Percentiles rank a stretch among this genome's conserved stretches.
phyloP scores from a whole-genome alignment of 2,329 filamentous ascomycete species.

The Apiospora malaysiana region DNA sequence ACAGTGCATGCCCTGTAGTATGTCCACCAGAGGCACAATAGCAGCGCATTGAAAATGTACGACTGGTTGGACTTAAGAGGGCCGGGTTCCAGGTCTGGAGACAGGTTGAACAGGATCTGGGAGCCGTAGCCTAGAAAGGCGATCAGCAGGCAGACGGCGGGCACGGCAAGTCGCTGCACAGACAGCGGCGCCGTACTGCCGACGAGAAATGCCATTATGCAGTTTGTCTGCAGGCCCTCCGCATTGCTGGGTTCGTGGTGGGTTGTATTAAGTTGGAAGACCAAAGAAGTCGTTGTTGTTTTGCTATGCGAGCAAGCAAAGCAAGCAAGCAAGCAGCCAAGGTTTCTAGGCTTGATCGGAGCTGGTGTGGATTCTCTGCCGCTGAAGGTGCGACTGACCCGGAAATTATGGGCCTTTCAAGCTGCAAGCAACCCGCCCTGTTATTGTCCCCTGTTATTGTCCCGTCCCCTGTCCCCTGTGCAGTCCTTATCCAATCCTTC shows the following conservation, averaged over 20 bases:
- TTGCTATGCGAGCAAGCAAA: too few species aligned
- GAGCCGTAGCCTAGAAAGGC: constrained; percentile 74
- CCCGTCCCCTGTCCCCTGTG: too few species aligned
- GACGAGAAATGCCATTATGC: constrained; percentile 39
- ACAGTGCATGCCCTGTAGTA: constrained; percentile 68
- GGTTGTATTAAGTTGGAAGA: background rate
- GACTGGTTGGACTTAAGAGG: constrained; percentile 64
- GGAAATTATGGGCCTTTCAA: constrained; percentile 14
- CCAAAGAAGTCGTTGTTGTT: background rate
- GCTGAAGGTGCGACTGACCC: background rate
- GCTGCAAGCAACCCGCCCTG: background rate
- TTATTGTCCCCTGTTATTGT: too few species aligned
- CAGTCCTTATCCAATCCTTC: too few species aligned
- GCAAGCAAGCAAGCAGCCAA: too few species aligned
- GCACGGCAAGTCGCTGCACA: constrained; percentile 68
- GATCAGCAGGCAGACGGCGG: constrained; percentile 70
- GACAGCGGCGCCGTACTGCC: constrained; percentile 34
- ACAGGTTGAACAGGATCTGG: constrained; percentile 71
- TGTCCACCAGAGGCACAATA: constrained; percentile 69
- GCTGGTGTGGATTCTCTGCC: constrained; percentile 1
- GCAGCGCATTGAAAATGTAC: constrained; percentile 68
- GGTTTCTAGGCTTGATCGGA: background rate
- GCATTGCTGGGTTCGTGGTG: background rate
- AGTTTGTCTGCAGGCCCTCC: background rate
- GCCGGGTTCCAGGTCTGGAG: constrained; percentile 63